Percentiles rank a stretch among this genome's conserved stretches.
phyloP scores from a whole-genome alignment of 2,329 filamentous ascomycete species.

The Ophiosphaerella korrae region DNA sequence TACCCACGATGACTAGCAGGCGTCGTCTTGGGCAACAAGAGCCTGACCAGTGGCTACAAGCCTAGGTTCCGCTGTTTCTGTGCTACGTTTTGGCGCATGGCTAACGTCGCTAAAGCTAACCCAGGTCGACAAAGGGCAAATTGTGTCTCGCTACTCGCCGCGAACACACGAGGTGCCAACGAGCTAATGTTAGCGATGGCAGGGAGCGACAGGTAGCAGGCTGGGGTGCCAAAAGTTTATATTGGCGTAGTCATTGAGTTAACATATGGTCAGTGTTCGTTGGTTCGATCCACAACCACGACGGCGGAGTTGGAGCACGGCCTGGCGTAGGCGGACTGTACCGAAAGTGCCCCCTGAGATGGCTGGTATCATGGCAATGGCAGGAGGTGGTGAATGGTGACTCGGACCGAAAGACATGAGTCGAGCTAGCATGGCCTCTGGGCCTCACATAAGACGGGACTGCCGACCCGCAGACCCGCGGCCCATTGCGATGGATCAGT shows the following conservation, averaged over 20 bases:
- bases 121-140: no score
- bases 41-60: no score
- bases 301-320: slow-evolving; percentile 26
- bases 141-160: no score
- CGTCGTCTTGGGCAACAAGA: no score
- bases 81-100: no score
- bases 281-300: slow-evolving; percentile 23
- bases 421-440: slow-evolving; percentile 6
- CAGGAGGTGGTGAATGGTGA: not conserved
- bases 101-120: no score
- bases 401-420: slow-evolving; percentile 20
- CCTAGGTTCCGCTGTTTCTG: no score
- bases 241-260: slow-evolving; percentile 13
- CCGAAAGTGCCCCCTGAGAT: slow-evolving; percentile 22
- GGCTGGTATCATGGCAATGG: slow-evolving; percentile 8
- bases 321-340: slow-evolving; percentile 24
- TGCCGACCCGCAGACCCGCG: slow-evolving; percentile 22
- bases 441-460: slow-evolving; percentile 19
- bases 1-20: no score
- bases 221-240: no score
- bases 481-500: slow-evolving; percentile 24
- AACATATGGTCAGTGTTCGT: slow-evolving; percentile 31
- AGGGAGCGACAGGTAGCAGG: no score
- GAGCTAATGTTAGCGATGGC: no score
- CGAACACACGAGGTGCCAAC: no score